These are phyloP conservation scores for Chlorella ohadii DNA, from an alignment of 139 green algal species.

Conservation along the genomic window DNA sequence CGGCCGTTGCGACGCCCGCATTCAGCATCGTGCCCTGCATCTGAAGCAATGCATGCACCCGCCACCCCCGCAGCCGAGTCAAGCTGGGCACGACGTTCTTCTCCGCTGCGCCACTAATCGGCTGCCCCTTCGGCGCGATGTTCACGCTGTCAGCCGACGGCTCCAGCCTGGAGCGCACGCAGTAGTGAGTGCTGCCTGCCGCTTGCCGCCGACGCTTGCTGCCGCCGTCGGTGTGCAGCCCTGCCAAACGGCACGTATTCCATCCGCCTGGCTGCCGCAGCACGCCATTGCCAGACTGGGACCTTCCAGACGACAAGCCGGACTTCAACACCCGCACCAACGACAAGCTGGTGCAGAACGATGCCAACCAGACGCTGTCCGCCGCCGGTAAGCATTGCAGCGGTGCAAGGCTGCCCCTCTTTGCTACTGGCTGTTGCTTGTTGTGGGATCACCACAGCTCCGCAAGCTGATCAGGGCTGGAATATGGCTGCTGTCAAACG, in stretches of 20 bases:
- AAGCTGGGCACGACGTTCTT: slow-evolving; percentile 55
- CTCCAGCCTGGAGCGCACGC: slow-evolving; percentile 9
- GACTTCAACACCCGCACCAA: slow-evolving; percentile 30
- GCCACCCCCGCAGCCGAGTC: slow-evolving; percentile 50
- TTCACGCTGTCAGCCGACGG: slow-evolving; percentile 54
- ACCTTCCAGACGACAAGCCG: background rate
- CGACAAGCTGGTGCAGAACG: slow-evolving; percentile 17
- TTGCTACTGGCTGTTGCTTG: too few species aligned
- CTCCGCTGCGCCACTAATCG: slow-evolving; percentile 55
- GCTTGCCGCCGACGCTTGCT: too few species aligned
- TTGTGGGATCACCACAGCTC: too few species aligned
- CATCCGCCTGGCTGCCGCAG: background rate
- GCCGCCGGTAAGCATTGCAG: too few species aligned
- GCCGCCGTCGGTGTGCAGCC: background rate
- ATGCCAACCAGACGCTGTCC: slow-evolving; percentile 5
- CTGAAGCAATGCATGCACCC: background rate
- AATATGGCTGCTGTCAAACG: too few species aligned
- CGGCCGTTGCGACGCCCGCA: too few species aligned
- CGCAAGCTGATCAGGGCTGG: too few species aligned
- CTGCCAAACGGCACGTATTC: background rate
- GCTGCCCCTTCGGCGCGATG: slow-evolving; percentile 66
- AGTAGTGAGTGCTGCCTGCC: slow-evolving; percentile 2
- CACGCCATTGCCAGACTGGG: slow-evolving; percentile 21
- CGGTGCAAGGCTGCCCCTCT: too few species aligned
- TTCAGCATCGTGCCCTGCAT: too few species aligned